phyloP scores from a whole-genome alignment of 805 yeast genomes.

The Metschnikowia matae region DNA sequence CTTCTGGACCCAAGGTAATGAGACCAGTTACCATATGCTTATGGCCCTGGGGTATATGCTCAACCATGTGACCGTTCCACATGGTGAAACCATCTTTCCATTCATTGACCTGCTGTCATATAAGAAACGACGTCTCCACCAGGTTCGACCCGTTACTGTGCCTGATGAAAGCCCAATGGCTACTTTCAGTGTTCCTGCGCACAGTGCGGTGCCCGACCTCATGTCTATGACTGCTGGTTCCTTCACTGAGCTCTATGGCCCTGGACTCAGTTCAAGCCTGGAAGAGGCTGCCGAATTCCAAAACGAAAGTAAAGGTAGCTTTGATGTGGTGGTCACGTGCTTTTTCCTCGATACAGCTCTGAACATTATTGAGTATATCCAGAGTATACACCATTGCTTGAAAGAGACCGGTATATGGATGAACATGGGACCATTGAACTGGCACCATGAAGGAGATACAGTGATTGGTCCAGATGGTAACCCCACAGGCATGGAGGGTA shows the following conservation, averaged over 20 bases:
- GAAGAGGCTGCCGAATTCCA: slow-evolving; percentile 38
- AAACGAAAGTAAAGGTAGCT: slow-evolving; percentile 19
- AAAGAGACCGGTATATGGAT: slow-evolving; percentile 51
- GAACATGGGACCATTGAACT: slow-evolving; percentile 63
- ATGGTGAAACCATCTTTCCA: slow-evolving; percentile 46
- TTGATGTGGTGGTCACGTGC: slow-evolving; percentile 49
- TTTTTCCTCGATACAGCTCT: slow-evolving; percentile 64
- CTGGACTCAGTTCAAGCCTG: slow-evolving; percentile 14
- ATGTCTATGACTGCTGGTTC: slow-evolving; percentile 76
- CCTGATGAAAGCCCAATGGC: slow-evolving; percentile 51
- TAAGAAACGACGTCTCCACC: slow-evolving; percentile 41
- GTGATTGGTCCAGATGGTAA: slow-evolving; percentile 18
- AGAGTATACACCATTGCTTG: slow-evolving; percentile 44
- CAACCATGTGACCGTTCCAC: slow-evolving; percentile 41
- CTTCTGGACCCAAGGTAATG: slow-evolving; percentile 64
- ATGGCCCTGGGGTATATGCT: slow-evolving; percentile 51
- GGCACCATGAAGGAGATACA: slow-evolving; percentile 59
- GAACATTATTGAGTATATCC: slow-evolving; percentile 54
- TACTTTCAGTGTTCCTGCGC: slow-evolving; percentile 15
- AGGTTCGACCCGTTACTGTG: slow-evolving; percentile 46
- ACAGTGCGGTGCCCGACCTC: slow-evolving; percentile 27
- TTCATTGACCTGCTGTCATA: slow-evolving; percentile 51
- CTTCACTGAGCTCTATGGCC: slow-evolving; percentile 64
- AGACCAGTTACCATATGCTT: slow-evolving; percentile 62
- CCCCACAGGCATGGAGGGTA: slow-evolving; percentile 36